Evolutionary conservation across 129 eudicot species (phyloP).

Genomic region (Smallanthus sonchifolius): DNA sequence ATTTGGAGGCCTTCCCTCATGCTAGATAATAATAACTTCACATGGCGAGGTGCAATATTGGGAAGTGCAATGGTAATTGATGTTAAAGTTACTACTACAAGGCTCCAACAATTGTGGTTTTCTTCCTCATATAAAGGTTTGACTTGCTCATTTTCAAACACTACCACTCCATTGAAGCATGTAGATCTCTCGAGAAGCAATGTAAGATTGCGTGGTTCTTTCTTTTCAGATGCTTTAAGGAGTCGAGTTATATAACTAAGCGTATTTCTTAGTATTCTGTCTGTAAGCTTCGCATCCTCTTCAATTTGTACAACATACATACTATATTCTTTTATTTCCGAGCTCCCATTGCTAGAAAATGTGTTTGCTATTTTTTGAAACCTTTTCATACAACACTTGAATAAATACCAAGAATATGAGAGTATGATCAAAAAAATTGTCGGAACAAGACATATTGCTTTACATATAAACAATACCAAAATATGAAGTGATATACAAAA

Average conservation of each 20-base stretch:
- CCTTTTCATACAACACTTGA: not conserved
- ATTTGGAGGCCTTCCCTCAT: constrained; percentile 30
- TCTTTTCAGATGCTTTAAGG: not conserved
- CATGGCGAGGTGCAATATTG: not conserved
- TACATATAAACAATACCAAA: not conserved
- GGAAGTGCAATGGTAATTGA: constrained; percentile 40
- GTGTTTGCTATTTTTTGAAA: not conserved
- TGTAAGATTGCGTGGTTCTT: not conserved
- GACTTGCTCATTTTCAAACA: constrained; percentile 21
- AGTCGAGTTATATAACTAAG: not conserved
- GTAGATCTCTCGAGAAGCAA: constrained; percentile 15
- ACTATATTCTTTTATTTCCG: not conserved
- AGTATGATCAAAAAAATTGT: not conserved
- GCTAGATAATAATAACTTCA: not conserved
- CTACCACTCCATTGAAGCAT: constrained; percentile 23
- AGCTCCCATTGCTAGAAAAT: not conserved
- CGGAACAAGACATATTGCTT: not conserved
- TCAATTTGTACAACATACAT: not conserved
- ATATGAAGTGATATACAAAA: not conserved
- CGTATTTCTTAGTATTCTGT: not conserved
- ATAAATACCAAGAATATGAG: not conserved
- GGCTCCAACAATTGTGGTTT: constrained; percentile 18
- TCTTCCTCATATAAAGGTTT: not conserved
- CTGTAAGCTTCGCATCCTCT: not conserved
- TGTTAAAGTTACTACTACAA: constrained; percentile 31